Evolutionary conservation across 129 eudicot species (phyloP), one percentile per base, ranked within the genome.

Genomic region (Artemisia tridentata): DNA sequence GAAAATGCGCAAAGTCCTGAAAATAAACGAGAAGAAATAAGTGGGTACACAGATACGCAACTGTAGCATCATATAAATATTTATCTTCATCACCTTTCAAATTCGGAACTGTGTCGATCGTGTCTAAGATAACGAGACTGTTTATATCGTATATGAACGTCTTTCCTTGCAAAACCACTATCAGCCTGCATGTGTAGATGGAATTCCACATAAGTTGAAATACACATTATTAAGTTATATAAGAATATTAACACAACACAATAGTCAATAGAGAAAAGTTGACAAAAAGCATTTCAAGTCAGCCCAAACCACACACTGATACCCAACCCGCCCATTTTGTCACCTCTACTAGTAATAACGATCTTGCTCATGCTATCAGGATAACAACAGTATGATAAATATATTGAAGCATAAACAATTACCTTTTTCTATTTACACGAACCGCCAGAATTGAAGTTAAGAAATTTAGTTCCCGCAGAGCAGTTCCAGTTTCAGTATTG

Each of bases 1-100:
- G 95, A 89, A 87, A 92, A 92, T 63, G 96, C 95, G 73, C 92
- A 92, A 60, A 92, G 85, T 54, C 98, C 98, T 92, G 88, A 64
- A 73, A 77, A 38, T 15, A 43, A 62, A 67, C 54, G 9, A 46
- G 12, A 50, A 49, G 10, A 19, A 20, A 53, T 51, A 72, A 58
- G 59, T 52, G 73, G 45, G 45, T 58, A 60, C 15, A 78, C 25
- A 47, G 23, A 66, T 75, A 46, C 7, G 16, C 52, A n/a, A 75
- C 2, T 46, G 18, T 7, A 6, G 65, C 65, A 52, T 41, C 8
- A 64, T 52, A 64, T 25, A 15, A 65, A 49, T 55, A 70, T 62
- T 51, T 31, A 64, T 53, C 5, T n/a, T 11, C 46, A 8, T 38
- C 55, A 90, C 99, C 99, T 84, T 85, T 90, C 48, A 65, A 53